These are phyloP conservation scores for Chaetomium strumarium DNA, from an alignment of 2,329 filamentous ascomycete species.

Conservation along the genomic window DNA sequence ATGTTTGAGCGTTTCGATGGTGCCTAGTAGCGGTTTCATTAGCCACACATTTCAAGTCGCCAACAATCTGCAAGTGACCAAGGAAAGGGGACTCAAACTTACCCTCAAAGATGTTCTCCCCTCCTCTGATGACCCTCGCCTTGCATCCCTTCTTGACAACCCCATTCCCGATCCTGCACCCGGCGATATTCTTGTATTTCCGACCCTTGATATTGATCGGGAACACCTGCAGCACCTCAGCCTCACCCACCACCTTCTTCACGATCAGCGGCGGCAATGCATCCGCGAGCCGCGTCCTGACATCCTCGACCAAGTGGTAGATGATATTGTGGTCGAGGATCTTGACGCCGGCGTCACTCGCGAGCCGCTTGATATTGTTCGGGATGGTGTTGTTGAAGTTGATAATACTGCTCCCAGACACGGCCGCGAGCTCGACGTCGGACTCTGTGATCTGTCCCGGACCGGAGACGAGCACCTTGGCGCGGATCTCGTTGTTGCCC, in stretches of 20 bases:
- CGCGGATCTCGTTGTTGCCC: slow-evolving; percentile 76
- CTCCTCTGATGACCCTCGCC: slow-evolving; percentile 66
- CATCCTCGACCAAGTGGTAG: slow-evolving; percentile 70
- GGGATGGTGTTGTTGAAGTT: slow-evolving; percentile 77
- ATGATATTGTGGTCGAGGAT: slow-evolving; percentile 86
- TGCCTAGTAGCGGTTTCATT: slow-evolving; percentile 48
- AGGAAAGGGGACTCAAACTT: slow-evolving; percentile 32
- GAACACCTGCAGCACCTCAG: slow-evolving; percentile 78
- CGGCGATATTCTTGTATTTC: slow-evolving; percentile 69
- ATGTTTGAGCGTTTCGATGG: slow-evolving; percentile 76
- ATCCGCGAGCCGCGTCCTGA: slow-evolving; percentile 61
- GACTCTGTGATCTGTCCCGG: slow-evolving; percentile 78
- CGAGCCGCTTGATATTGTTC: slow-evolving; percentile 60
- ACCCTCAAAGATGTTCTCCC: slow-evolving; percentile 76
- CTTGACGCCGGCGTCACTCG: slow-evolving; percentile 63
- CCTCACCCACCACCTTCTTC: slow-evolving; percentile 75
- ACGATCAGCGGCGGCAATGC: slow-evolving; percentile 61
- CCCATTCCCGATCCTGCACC: slow-evolving; percentile 82
- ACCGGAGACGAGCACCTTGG: slow-evolving; percentile 68
- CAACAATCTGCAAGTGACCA: background rate
- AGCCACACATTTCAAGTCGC: background rate
- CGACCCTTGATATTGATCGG: slow-evolving; percentile 72
- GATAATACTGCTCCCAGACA: slow-evolving; percentile 69
- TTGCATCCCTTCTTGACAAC: slow-evolving; percentile 55
- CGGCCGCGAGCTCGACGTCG: slow-evolving; percentile 81